Evolutionary conservation across 176 grass and related monocot genomes (phyloP).

Genomic region (Aegilops longissima): DNA sequence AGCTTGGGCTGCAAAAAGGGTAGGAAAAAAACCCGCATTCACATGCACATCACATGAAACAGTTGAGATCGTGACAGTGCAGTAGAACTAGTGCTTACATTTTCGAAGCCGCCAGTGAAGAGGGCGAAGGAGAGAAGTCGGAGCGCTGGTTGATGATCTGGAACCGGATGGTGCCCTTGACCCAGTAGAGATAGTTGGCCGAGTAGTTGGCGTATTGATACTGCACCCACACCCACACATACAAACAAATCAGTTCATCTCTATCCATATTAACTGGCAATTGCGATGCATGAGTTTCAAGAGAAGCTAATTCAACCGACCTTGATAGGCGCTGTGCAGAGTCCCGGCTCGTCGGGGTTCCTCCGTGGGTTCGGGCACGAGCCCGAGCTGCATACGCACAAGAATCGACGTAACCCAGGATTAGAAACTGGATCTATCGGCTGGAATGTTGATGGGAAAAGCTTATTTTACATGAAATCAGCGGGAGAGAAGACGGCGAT

Average conservation of each 20-base stretch:
- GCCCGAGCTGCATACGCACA: conserved; percentile 39
- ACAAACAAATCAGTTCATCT: not conserved
- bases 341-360: conserved; percentile 44
- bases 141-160: conserved; percentile 84
- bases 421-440: no score
- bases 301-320: not conserved
- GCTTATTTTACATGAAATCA: conserved; percentile 50
- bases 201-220: conserved; percentile 82
- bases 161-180: conserved; percentile 61
- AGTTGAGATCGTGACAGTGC: not conserved
- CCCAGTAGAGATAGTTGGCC: conserved; percentile 46
- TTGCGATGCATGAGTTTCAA: not conserved
- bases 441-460: no score
- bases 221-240: conserved; percentile 36
- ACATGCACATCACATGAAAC: not conserved
- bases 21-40: no score
- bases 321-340: conserved; percentile 90
- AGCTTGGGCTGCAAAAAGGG: conserved; percentile 50
- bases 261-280: not conserved
- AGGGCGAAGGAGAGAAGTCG: conserved; percentile 81
- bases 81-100: conserved; percentile 9
- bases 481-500: conserved; percentile 86
- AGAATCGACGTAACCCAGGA: no score
- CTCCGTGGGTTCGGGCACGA: conserved; percentile 43
- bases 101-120: conserved; percentile 67